These are phyloP conservation scores for Populus simonii DNA, from an alignment of 345 rosid species.

Conservation along the genomic window DNA sequence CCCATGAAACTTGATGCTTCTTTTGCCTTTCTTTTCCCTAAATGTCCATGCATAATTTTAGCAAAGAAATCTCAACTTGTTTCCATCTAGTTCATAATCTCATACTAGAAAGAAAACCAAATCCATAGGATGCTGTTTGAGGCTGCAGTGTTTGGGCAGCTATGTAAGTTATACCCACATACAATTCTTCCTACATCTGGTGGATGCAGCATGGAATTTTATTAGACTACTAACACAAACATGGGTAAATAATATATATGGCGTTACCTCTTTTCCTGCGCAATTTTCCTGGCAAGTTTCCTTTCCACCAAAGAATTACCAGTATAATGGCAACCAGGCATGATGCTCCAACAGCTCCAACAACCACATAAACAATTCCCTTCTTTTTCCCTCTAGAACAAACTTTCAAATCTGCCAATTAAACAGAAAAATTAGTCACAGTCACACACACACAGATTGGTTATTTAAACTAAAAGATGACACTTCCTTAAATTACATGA, in stretches of 20 bases:
- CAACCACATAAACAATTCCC: not conserved
- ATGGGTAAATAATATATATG: not conserved
- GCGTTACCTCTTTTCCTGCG: slow-evolving; percentile 16
- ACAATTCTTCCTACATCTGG: not conserved
- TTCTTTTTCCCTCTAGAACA: slow-evolving; percentile 16
- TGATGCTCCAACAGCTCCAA: slow-evolving; percentile 19
- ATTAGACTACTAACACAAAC: not conserved
- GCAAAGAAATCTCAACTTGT: not conserved
- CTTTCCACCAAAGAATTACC: slow-evolving; percentile 25
- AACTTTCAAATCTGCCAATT: slow-evolving; percentile 16
- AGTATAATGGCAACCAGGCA: slow-evolving; percentile 16
- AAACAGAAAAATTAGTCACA: not conserved
- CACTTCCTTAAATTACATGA: not conserved
- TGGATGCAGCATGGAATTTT: not conserved
- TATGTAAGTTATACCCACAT: not conserved
- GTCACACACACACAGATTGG: too few relatives aligned
- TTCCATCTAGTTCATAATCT: not conserved
- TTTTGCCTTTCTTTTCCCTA: not conserved
- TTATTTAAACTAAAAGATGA: not conserved
- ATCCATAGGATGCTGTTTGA: not conserved
- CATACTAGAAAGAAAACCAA: not conserved
- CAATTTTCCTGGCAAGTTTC: slow-evolving; percentile 13
- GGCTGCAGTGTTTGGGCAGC: not conserved
- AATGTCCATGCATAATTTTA: not conserved
- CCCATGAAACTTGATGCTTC: not conserved